Percentiles rank a stretch among this genome's conserved stretches.
These are phyloP conservation scores for Telopea speciosissima DNA, from an alignment of 177 flowering plant genomes.

Conservation along the genomic window DNA sequence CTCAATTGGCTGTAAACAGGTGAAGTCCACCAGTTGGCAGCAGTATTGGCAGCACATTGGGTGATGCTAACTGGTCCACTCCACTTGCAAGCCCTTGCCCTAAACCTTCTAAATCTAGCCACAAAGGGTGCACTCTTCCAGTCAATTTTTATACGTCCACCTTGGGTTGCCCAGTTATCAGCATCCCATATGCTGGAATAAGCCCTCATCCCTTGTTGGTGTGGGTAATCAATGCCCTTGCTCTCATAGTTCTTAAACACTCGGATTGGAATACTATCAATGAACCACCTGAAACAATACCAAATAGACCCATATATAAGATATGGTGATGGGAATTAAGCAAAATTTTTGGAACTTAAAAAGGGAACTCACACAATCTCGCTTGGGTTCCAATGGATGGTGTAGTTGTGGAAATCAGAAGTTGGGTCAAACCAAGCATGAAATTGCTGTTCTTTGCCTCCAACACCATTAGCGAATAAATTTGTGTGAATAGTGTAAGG, in stretches of 20 bases:
- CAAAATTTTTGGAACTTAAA: no score
- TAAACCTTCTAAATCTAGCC: conserved; percentile 41
- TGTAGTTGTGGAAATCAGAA: conserved; percentile 77
- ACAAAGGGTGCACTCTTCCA: conserved; percentile 65
- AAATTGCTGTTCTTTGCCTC: conserved; percentile 74
- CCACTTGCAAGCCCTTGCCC: conserved; percentile 58
- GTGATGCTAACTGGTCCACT: conserved; percentile 40
- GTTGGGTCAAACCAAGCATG: conserved; percentile 85
- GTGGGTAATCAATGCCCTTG: conserved; percentile 58
- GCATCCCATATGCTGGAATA: conserved; percentile 79
- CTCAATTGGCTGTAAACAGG: conserved; percentile 34
- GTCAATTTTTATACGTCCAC: conserved; percentile 59
- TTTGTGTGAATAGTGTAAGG: conserved; percentile 82
- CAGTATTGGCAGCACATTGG: conserved; percentile 34
- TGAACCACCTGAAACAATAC: conserved; percentile 57
- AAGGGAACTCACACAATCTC: conserved; percentile 52
- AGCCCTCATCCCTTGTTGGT: conserved; percentile 61
- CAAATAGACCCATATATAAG: background rate
- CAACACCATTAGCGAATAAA: conserved; percentile 54
- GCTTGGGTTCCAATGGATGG: conserved; percentile 79
- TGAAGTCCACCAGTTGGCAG: conserved; percentile 66
- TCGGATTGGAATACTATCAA: conserved; percentile 63
- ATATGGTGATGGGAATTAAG: background rate
- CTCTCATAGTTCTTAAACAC: conserved; percentile 61
- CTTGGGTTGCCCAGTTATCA: conserved; percentile 79